A percentile compares a stretch with the other conserved stretches of the same genome.
These are phyloP conservation scores for Suillus paluster DNA, from an alignment of 768 basidiomycete species.

Conservation along the genomic window DNA sequence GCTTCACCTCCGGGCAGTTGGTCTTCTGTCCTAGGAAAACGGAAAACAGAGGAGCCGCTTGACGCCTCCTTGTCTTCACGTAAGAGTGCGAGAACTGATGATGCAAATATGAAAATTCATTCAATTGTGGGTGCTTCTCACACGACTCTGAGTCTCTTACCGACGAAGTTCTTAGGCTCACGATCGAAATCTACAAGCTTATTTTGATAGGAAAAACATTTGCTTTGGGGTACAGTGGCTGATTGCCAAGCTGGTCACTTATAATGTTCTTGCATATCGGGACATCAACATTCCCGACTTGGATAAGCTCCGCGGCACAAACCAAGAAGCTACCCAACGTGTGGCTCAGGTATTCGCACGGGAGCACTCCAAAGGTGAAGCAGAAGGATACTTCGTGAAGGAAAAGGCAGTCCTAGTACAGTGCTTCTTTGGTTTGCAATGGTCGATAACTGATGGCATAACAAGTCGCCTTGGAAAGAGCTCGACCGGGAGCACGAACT, in stretches of 20 bases:
- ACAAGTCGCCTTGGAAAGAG: constrained; percentile 65
- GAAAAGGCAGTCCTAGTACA: constrained; percentile 18
- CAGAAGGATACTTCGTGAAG: constrained; percentile 19
- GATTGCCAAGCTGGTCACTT: constrained; percentile 48
- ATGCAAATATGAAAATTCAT: neutral
- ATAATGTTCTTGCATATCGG: constrained; percentile 31
- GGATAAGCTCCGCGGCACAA: constrained; percentile 33
- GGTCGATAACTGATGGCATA: constrained; percentile 11
- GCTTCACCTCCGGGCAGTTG: constrained; percentile 14
- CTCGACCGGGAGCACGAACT: constrained; percentile 57
- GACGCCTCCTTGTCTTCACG: constrained; percentile 4
- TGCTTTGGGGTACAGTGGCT: constrained; percentile 58
- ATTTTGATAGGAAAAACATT: constrained; percentile 34
- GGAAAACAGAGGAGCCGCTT: constrained; percentile 2
- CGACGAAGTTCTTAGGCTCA: constrained; percentile 14
- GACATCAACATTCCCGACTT: constrained; percentile 36
- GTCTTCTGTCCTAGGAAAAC: constrained; percentile 17
- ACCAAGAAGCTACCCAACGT: constrained; percentile 35
- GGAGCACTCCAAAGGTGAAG: neutral
- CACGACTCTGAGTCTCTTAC: neutral
- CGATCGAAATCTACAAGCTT: constrained; percentile 13
- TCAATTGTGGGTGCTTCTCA: neutral
- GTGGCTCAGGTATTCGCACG: constrained; percentile 20
- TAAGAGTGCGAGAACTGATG: constrained; percentile 1
- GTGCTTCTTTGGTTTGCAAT: constrained; percentile 20